A percentile compares a stretch with the other conserved stretches of the same genome.
These are phyloP conservation scores for Nakaseomyces bracarensis DNA, from an alignment of 1,139 yeast genomes.

Conservation along the genomic window DNA sequence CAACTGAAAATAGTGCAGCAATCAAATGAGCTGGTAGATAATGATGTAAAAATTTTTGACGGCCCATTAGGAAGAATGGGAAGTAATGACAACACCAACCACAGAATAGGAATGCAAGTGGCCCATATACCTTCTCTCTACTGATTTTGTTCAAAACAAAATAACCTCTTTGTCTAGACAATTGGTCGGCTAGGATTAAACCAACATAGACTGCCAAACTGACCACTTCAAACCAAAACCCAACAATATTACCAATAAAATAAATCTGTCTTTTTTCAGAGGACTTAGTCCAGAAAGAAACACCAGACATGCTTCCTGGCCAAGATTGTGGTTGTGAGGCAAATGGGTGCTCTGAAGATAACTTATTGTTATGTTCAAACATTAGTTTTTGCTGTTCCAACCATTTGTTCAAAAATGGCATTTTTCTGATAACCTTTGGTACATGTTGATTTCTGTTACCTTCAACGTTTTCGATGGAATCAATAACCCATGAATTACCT, in stretches of 20 bases:
- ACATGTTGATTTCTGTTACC: slow-evolving; percentile 55
- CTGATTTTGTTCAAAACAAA: slow-evolving; percentile 52
- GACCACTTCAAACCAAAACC: slow-evolving; percentile 82
- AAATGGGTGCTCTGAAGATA: slow-evolving; percentile 87
- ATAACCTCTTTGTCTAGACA: slow-evolving; percentile 66
- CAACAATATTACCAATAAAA: slow-evolving; percentile 82
- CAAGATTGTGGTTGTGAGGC: slow-evolving; percentile 89
- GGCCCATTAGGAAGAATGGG: slow-evolving; percentile 85
- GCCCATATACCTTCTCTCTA: slow-evolving; percentile 67
- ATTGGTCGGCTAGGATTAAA: slow-evolving; percentile 59
- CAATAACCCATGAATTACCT: slow-evolving; percentile 69
- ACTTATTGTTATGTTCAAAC: slow-evolving; percentile 87
- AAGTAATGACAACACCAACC: slow-evolving; percentile 88
- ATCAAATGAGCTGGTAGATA: slow-evolving; percentile 92
- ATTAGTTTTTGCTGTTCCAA: slow-evolving; percentile 76
- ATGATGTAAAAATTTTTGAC: slow-evolving; percentile 92
- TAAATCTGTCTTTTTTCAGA: slow-evolving; percentile 64
- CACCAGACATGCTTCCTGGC: slow-evolving; percentile 92
- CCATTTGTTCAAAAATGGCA: slow-evolving; percentile 82
- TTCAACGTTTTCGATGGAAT: slow-evolving; percentile 55
- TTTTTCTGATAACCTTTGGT: slow-evolving; percentile 45
- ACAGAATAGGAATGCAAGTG: slow-evolving; percentile 72
- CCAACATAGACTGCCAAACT: slow-evolving; percentile 62
- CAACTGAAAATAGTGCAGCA: slow-evolving; percentile 79
- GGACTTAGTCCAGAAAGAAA: slow-evolving; percentile 89